Conservation (phyloP, 106 monocot species). For the Agapanthus africanus region DNA sequence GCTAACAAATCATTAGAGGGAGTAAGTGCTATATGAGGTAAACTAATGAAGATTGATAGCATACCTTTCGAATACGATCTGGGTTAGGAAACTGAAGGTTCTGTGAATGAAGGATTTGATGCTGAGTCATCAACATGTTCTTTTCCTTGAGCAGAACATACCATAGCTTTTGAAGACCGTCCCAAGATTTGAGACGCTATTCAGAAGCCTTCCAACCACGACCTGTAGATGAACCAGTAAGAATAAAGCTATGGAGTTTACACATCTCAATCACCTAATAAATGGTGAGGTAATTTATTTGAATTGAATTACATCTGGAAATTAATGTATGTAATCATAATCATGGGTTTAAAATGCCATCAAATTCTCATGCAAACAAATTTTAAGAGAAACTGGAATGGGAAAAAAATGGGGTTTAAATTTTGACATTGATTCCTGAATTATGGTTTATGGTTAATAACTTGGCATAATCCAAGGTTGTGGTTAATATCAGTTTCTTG, state of each 20-base stretch:
- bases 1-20: too few species aligned
- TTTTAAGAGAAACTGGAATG: not conserved
- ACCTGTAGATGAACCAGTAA: slow-evolving; percentile 24
- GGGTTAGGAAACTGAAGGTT: slow-evolving; percentile 81
- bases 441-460: not conserved
- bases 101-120: slow-evolving; percentile 79
- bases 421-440: not conserved
- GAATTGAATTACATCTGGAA: not conserved
- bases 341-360: not conserved
- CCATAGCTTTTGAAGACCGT: slow-evolving; percentile 92
- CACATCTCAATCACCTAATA: not conserved
- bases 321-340: not conserved
- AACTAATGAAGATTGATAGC: not conserved
- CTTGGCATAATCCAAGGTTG: too few species aligned
- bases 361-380: not conserved
- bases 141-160: slow-evolving; percentile 91
- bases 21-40: too few species aligned
- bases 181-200: slow-evolving; percentile 91
- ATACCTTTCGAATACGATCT: slow-evolving; percentile 88
- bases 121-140: not conserved
- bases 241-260: not conserved
- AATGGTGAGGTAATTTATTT: not conserved
- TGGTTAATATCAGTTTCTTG: too few species aligned
- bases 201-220: slow-evolving; percentile 96
- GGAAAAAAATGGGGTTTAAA: not conserved